phyloP scores from a whole-genome alignment of 768 basidiomycete genomes.

The Hericium coralloides region DNA sequence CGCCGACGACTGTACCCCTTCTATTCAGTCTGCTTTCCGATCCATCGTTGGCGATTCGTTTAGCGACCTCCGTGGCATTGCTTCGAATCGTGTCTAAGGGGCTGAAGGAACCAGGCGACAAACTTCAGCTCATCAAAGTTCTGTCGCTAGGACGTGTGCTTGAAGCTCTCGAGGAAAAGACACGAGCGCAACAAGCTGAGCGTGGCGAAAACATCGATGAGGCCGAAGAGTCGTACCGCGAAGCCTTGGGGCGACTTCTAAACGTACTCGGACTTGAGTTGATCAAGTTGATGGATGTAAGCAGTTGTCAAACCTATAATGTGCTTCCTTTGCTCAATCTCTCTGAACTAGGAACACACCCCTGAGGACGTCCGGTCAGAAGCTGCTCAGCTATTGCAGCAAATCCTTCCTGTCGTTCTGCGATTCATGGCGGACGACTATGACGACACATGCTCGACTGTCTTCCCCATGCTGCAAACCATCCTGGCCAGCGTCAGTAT shows the following conservation, averaged over 20 bases:
- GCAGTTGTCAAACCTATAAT: conserved; percentile 13
- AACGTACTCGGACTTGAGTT: conserved; percentile 79
- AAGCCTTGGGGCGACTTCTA: conserved; percentile 77
- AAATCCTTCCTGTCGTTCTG: conserved; percentile 73
- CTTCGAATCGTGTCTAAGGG: conserved; percentile 86
- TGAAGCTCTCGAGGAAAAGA: conserved; percentile 70
- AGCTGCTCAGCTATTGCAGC: conserved; percentile 52
- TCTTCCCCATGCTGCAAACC: conserved; percentile 73
- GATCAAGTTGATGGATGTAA: conserved; percentile 75
- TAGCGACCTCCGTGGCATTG: conserved; percentile 75
- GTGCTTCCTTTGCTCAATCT: not conserved
- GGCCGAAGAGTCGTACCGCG: conserved; percentile 83
- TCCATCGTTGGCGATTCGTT: conserved; percentile 65
- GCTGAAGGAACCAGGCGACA: conserved; percentile 83
- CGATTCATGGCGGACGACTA: conserved; percentile 86
- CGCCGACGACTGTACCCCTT: conserved; percentile 77
- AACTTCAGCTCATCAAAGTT: conserved; percentile 83
- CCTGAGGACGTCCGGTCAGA: conserved; percentile 54
- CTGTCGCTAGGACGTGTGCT: conserved; percentile 80
- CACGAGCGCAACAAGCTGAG: conserved; percentile 54
- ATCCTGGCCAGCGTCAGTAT: conserved; percentile 64
- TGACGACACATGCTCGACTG: conserved; percentile 80
- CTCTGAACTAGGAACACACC: conserved; percentile 35
- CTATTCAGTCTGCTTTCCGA: conserved; percentile 80
- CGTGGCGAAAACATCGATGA: conserved; percentile 72